phyloP scores from a whole-genome alignment of 352 stramenopile species.

The Aphanomyces invadans region DNA sequence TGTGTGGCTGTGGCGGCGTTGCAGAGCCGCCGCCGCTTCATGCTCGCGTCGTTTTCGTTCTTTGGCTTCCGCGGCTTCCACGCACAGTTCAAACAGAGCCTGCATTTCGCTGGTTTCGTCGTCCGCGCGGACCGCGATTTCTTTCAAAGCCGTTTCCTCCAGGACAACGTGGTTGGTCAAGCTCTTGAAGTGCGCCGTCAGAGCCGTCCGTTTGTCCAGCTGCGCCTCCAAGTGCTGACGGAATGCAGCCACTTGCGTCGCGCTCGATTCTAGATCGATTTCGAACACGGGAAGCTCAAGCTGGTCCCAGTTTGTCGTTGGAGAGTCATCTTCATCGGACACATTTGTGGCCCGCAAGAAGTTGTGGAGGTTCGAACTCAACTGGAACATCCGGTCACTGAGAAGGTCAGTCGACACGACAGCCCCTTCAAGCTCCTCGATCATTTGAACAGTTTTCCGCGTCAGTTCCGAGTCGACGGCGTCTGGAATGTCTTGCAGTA shows the following conservation, averaged over 20 bases:
- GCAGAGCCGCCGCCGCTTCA: slow-evolving; percentile 33
- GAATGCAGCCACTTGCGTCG: slow-evolving; percentile 71
- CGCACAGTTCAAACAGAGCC: slow-evolving; percentile 43
- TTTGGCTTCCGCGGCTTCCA: slow-evolving; percentile 45
- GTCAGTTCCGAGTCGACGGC: slow-evolving; percentile 49
- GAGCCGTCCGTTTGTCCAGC: slow-evolving; percentile 45
- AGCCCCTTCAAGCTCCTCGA: slow-evolving; percentile 70
- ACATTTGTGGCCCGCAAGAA: slow-evolving; percentile 53
- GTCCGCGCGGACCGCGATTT: slow-evolving; percentile 30
- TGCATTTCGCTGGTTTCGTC: slow-evolving; percentile 46
- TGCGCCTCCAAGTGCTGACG: slow-evolving; percentile 62
- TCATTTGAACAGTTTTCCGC: slow-evolving; percentile 31
- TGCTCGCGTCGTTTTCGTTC: slow-evolving; percentile 46
- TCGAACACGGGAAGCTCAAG: slow-evolving; percentile 77
- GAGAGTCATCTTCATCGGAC: slow-evolving; percentile 23
- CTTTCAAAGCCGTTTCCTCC: slow-evolving; percentile 29
- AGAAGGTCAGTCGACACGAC: slow-evolving; percentile 78
- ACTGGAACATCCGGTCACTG: slow-evolving; percentile 84
- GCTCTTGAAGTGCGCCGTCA: slow-evolving; percentile 43
- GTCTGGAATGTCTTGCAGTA: slow-evolving; percentile 63
- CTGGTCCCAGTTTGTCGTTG: slow-evolving; percentile 50
- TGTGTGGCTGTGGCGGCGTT: slow-evolving; percentile 45
- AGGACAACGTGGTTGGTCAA: slow-evolving; percentile 47
- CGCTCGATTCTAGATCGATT: slow-evolving; percentile 59
- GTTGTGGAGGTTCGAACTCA: slow-evolving; percentile 64